These are phyloP conservation scores for Phytophthora pisi DNA, from an alignment of 352 stramenopile genomes.

Conservation along the genomic window DNA sequence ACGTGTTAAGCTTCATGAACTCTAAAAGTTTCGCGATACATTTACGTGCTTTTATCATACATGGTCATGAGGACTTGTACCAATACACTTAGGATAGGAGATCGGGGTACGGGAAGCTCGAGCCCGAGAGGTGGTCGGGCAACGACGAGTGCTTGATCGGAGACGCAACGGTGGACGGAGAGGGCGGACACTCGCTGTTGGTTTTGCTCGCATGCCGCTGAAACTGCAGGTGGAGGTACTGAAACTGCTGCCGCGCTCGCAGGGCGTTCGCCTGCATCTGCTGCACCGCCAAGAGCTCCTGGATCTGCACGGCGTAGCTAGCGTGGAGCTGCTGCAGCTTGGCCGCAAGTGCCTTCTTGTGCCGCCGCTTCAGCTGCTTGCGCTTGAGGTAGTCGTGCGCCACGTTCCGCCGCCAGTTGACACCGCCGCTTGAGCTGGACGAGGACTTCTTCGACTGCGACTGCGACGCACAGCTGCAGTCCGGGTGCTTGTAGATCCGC, in stretches of 20 bases:
- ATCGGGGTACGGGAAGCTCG: slow-evolving; percentile 32
- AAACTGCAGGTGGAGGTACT: slow-evolving; percentile 39
- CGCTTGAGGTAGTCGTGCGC: slow-evolving; percentile 58
- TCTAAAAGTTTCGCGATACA: not conserved
- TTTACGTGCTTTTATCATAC: slow-evolving; percentile 19
- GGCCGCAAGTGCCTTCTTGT: slow-evolving; percentile 67
- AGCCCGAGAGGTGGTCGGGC: slow-evolving; percentile 25
- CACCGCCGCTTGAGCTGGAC: slow-evolving; percentile 1
- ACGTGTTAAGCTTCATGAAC: not conserved
- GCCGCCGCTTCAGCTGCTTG: slow-evolving; percentile 75
- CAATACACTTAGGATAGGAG: slow-evolving; percentile 29
- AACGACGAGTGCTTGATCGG: slow-evolving; percentile 21
- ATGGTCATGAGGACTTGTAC: slow-evolving; percentile 2
- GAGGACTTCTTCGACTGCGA: slow-evolving; percentile 34
- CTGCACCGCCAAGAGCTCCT: slow-evolving; percentile 54
- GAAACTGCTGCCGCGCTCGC: slow-evolving; percentile 49
- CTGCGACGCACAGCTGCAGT: slow-evolving; percentile 45
- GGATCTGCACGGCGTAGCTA: slow-evolving; percentile 46
- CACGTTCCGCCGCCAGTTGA: slow-evolving; percentile 63
- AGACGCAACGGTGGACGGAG: slow-evolving; percentile 13
- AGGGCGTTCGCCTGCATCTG: slow-evolving; percentile 58
- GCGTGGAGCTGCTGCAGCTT: slow-evolving; percentile 57
- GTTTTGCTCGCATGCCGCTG: slow-evolving; percentile 13
- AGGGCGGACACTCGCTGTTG: slow-evolving; percentile 6
- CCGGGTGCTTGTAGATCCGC: slow-evolving; percentile 51